phyloP scores from a whole-genome alignment of 192 early-diverging fungal genomes.

The Pilobolus umbonatus region DNA sequence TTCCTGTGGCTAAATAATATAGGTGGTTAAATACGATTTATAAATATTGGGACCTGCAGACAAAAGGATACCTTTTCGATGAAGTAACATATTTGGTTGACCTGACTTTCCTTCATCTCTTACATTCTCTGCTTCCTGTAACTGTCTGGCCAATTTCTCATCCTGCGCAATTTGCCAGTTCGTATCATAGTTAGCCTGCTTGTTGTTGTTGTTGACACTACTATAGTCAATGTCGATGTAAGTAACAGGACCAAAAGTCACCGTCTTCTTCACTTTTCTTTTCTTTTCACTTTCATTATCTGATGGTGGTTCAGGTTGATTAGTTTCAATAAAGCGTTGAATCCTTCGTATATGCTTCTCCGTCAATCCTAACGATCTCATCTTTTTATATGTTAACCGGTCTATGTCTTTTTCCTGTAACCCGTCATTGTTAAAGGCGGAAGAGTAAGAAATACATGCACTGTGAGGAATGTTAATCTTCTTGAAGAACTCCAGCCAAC shows the following conservation, averaged over 20 bases:
- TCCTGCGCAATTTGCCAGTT: slow-evolving; percentile 67
- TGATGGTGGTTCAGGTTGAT: slow-evolving; percentile 46
- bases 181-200: slow-evolving; percentile 19
- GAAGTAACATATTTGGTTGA: too few relatives aligned
- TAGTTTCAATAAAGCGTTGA: slow-evolving; percentile 51
- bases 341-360: slow-evolving; percentile 82
- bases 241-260: slow-evolving; percentile 30
- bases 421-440: slow-evolving; percentile 75
- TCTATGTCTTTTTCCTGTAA: slow-evolving; percentile 72
- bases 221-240: slow-evolving; percentile 31
- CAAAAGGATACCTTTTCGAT: too few relatives aligned
- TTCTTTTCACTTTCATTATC: slow-evolving; percentile 25
- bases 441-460: slow-evolving; percentile 74
- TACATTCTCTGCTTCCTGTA: slow-evolving; percentile 72
- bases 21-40: too few relatives aligned
- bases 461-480: slow-evolving; percentile 66
- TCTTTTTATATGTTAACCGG: slow-evolving; percentile 68
- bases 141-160: slow-evolving; percentile 77
- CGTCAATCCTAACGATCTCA: slow-evolving; percentile 75
- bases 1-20: too few relatives aligned
- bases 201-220: not conserved
- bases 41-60: too few relatives aligned
- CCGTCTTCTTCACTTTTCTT: slow-evolving; percentile 36
- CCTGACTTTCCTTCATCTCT: too few relatives aligned
- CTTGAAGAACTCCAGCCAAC: slow-evolving; percentile 88